Percentiles rank a stretch among this genome's conserved stretches.
phyloP scores from a whole-genome alignment of 805 yeast species.

The Ogataea philodendri region DNA sequence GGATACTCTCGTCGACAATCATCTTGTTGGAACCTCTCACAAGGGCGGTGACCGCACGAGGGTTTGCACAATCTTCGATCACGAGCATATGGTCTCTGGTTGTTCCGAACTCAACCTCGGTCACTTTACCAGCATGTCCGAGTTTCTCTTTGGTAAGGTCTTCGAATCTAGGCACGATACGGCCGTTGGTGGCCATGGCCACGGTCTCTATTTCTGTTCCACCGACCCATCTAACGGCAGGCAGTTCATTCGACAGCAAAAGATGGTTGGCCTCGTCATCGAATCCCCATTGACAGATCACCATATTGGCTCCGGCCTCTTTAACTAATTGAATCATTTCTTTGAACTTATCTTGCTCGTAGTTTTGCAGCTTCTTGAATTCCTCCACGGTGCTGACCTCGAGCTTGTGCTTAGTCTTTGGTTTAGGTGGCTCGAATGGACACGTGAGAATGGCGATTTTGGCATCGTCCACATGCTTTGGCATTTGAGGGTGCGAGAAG shows the following conservation, averaged over 20 bases:
- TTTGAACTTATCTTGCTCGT: conserved; percentile 86
- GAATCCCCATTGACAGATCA: conserved; percentile 99
- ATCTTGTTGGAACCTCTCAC: conserved; percentile 95
- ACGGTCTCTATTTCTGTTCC: conserved; percentile 94
- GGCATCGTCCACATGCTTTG: conserved; percentile 72
- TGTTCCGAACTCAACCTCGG: conserved; percentile 92
- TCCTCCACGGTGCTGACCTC: conserved; percentile 94
- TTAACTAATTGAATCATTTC: conserved; percentile 89
- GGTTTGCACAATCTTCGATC: conserved; percentile 82
- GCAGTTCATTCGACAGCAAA: conserved; percentile 79
- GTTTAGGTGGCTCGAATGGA: conserved; percentile 99
- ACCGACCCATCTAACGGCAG: conserved; percentile 99
- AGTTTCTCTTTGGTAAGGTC: conserved; percentile 79
- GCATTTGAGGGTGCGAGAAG: conserved; percentile 98
- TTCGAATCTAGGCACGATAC: conserved; percentile 96
- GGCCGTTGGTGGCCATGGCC: conserved; percentile 96
- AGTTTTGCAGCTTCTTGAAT: conserved; percentile 83
- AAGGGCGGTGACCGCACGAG: conserved; percentile 88
- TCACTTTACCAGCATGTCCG: conserved; percentile 82
- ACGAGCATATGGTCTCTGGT: conserved; percentile 95
- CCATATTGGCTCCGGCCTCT: conserved; percentile 89
- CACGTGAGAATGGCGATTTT: conserved; percentile 94
- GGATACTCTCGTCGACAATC: conserved; percentile 95
- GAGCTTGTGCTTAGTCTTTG: conserved; percentile 96
- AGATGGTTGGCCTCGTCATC: conserved; percentile 98